Evolutionary conservation across 257 asterid genomes (phyloP).

Genomic region (Forsythia suspensa): DNA sequence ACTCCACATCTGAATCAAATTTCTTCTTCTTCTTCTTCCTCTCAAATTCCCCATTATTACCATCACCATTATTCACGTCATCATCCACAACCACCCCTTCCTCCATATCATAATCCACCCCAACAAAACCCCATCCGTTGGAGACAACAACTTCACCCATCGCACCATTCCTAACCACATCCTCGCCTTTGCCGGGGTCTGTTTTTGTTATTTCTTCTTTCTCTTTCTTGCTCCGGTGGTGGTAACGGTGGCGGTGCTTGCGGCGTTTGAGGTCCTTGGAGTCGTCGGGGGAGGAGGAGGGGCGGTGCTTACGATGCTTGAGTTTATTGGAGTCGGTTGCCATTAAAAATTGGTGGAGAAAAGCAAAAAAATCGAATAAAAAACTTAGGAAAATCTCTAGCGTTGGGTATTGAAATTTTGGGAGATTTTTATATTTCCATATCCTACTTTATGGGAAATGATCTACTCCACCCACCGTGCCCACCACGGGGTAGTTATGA

Average conservation of each 20-base stretch:
- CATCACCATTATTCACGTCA: slow-evolving; percentile 30
- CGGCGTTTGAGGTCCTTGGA: slow-evolving; percentile 65
- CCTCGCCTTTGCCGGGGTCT: too few relatives aligned
- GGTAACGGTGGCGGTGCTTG: slow-evolving; percentile 63
- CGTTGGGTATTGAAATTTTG: too few relatives aligned
- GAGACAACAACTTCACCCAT: slow-evolving; percentile 31
- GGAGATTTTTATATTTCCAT: too few relatives aligned
- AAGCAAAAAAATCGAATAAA: too few relatives aligned
- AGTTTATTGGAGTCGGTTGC: slow-evolving; percentile 61
- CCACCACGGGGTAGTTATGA: too few relatives aligned
- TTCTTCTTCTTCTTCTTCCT: slow-evolving; percentile 34
- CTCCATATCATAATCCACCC: slow-evolving; percentile 88
- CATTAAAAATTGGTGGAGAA: slow-evolving; percentile 29
- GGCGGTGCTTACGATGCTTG: slow-evolving; percentile 66
- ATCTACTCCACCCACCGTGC: too few relatives aligned
- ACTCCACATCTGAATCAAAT: slow-evolving; percentile 43
- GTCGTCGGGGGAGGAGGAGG: slow-evolving; percentile 60
- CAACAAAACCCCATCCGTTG: slow-evolving; percentile 34
- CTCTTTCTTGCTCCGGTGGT: slow-evolving; percentile 45
- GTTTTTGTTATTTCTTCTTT: too few relatives aligned
- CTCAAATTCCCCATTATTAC: slow-evolving; percentile 18
- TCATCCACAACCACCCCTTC: slow-evolving; percentile 97
- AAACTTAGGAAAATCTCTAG: too few relatives aligned
- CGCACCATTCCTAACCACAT: slow-evolving; percentile 21
- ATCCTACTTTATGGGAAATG: too few relatives aligned